Percentiles rank a stretch among this genome's conserved stretches.
phyloP scores from a whole-genome alignment of 2,329 filamentous ascomycete genomes.

The Penicillium sclerotiorum region DNA sequence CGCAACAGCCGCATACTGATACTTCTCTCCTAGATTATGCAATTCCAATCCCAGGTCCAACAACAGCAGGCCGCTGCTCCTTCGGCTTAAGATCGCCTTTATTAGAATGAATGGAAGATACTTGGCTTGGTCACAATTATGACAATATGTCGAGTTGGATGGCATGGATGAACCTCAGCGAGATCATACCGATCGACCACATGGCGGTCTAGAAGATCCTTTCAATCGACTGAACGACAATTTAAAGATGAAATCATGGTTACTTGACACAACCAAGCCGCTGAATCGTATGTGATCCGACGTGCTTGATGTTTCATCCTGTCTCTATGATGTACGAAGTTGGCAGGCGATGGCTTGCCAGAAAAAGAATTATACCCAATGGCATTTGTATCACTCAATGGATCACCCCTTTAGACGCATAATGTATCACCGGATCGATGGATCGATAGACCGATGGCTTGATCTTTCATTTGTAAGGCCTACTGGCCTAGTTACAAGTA shows the following conservation, averaged over 20 bases:
- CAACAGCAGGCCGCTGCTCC: slow-evolving; percentile 39
- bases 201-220: too few species aligned
- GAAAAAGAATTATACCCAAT: slow-evolving; percentile 21
- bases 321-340: neutral
- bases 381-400: slow-evolving; percentile 6
- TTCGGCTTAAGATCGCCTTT: slow-evolving; percentile 39
- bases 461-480: too few species aligned
- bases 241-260: too few species aligned
- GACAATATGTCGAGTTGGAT: neutral
- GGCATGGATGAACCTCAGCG: too few species aligned
- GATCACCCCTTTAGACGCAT: too few species aligned
- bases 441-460: too few species aligned
- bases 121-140: neutral
- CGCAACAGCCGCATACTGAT: slow-evolving; percentile 18
- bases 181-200: too few species aligned
- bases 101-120: neutral
- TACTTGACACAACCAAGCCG: too few species aligned
- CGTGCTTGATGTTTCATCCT: neutral
- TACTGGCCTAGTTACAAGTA: too few species aligned
- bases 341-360: neutral
- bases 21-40: slow-evolving; percentile 35
- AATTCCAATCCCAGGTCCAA: slow-evolving; percentile 42
- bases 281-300: neutral
- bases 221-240: too few species aligned
- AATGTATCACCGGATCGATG: too few species aligned